Percentiles rank a stretch among this genome's conserved stretches.
Evolutionary conservation across 345 rosid species (phyloP).

Genomic region (Linum usitatissimum): DNA sequence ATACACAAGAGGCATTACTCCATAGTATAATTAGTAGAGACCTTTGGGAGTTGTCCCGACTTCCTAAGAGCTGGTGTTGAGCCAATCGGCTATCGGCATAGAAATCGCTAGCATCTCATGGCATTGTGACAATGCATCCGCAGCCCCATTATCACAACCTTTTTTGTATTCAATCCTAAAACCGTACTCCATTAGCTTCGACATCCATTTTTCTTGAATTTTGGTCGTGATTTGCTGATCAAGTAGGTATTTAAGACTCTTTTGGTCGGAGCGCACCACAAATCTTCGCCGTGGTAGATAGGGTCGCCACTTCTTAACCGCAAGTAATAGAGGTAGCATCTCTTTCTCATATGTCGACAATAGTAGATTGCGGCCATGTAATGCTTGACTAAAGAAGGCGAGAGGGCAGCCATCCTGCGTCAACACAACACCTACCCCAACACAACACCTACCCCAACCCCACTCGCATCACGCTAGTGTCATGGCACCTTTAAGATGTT

Average conservation of each 20-base stretch:
- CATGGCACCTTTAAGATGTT: too few relatives aligned
- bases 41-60: too few relatives aligned
- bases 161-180: not conserved
- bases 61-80: too few relatives aligned
- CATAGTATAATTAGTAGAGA: too few relatives aligned
- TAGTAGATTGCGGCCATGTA: not conserved
- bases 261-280: not conserved
- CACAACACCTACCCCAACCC: too few relatives aligned
- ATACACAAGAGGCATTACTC: too few relatives aligned
- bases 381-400: not conserved
- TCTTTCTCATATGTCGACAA: not conserved
- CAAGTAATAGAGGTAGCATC: not conserved
- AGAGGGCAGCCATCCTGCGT: not conserved
- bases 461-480: conserved; percentile 1
- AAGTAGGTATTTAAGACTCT: not conserved
- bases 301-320: not conserved
- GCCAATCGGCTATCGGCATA: too few relatives aligned
- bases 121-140: not conserved
- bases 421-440: not conserved
- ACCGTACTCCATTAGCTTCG: not conserved
- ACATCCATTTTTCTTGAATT: not conserved
- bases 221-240: not conserved
- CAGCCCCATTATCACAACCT: not conserved
- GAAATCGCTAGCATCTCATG: too few relatives aligned
- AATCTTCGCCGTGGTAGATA: not conserved